Percentiles rank a stretch among this genome's conserved stretches.
These are phyloP conservation scores for Phytophthora litchii DNA, from an alignment of 352 stramenopile genomes.

Conservation along the genomic window DNA sequence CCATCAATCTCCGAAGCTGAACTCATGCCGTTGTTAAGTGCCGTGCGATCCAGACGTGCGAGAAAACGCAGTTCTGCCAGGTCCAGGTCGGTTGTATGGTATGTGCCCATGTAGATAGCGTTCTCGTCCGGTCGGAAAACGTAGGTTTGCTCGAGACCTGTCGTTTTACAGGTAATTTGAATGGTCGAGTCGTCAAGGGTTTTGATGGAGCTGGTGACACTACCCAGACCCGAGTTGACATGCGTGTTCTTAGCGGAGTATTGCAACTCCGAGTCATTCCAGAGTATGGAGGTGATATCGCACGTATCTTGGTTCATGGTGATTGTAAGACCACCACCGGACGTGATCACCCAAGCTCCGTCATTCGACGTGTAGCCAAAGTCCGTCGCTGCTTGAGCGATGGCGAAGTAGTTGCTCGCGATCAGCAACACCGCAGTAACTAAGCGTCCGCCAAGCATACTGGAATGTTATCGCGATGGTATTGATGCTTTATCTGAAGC, in stretches of 20 bases:
- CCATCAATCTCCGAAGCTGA: constrained; percentile 32
- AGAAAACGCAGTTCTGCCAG: constrained; percentile 54
- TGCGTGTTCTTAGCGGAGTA: constrained; percentile 52
- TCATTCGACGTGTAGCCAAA: constrained; percentile 40
- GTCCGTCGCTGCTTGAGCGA: constrained; percentile 15
- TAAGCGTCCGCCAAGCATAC: constrained; percentile 17
- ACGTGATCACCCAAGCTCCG: constrained; percentile 40
- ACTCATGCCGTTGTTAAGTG: constrained; percentile 33
- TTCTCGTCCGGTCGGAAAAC: constrained; percentile 54
- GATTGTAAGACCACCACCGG: constrained; percentile 35
- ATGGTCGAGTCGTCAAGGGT: constrained; percentile 40
- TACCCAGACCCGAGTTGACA: constrained; percentile 44
- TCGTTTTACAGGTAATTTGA: constrained; percentile 42
- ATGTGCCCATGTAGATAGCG: constrained; percentile 58
- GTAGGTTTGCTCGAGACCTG: constrained; percentile 49
- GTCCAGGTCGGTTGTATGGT: constrained; percentile 40
- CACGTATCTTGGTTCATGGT: constrained; percentile 49
- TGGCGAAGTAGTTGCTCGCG: neutral
- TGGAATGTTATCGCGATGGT: neutral
- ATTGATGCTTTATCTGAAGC: neutral
- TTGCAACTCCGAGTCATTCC: constrained; percentile 44
- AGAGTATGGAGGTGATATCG: constrained; percentile 49
- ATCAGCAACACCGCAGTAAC: constrained; percentile 4
- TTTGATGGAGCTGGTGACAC: constrained; percentile 38
- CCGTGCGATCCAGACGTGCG: constrained; percentile 35